Conservation (phyloP, 2,329 filamentous ascomycete species). For the Dactylellina leptospora region DNA sequence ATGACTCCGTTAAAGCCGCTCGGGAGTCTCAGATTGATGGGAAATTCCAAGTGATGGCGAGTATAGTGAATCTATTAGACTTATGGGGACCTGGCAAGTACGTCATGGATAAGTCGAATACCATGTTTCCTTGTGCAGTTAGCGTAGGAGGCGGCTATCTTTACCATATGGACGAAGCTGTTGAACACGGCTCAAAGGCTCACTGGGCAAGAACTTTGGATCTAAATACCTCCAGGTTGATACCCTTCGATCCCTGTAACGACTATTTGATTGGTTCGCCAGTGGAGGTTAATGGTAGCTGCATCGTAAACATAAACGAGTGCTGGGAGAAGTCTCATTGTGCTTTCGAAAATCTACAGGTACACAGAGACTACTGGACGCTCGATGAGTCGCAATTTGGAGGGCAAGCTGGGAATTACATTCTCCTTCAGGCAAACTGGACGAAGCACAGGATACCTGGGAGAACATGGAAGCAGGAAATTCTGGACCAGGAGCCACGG, state of each 20-base stretch:
- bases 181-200: too few species aligned
- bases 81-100: slow-evolving; percentile 28
- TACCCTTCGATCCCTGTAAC: too few species aligned
- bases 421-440: not conserved
- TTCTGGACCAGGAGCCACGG: slow-evolving; percentile 3
- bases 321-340: slow-evolving; percentile 4
- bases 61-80: slow-evolving; percentile 13
- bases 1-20: not conserved
- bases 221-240: too few species aligned
- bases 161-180: not conserved
- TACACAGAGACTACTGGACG: slow-evolving; percentile 1
- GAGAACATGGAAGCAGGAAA: slow-evolving; percentile 11
- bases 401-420: slow-evolving; percentile 20
- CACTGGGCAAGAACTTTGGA: too few species aligned
- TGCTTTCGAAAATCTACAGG: slow-evolving; percentile 16
- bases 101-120: not conserved
- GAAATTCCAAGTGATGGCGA: slow-evolving; percentile 8
- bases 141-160: not conserved
- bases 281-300: slow-evolving; percentile 5
- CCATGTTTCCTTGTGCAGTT: not conserved
- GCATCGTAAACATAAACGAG: slow-evolving; percentile 13
- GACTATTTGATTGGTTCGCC: slow-evolving; percentile 12
- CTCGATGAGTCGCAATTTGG: slow-evolving; percentile 6
- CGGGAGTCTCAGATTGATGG: not conserved
- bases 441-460: slow-evolving; percentile 15